Percentiles rank a stretch among this genome's conserved stretches.
These are phyloP conservation scores for Beta vulgaris DNA, from an alignment of 148 eudicot species.

Conservation along the genomic window DNA sequence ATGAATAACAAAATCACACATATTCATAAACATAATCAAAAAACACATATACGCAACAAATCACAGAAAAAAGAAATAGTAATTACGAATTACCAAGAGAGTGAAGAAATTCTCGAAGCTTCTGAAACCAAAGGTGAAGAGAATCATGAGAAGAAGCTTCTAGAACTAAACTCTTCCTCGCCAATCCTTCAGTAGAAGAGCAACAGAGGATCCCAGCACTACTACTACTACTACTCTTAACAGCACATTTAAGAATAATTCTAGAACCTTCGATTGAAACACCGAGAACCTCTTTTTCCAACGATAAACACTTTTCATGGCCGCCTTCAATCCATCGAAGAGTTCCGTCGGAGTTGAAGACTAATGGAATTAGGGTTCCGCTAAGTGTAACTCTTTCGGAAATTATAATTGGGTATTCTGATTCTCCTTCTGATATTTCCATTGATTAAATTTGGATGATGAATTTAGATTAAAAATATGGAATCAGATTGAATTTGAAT, in stretches of 20 bases:
- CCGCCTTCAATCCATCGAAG: conserved; percentile 57
- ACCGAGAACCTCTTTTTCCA: conserved; percentile 70
- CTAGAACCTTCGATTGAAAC: conserved; percentile 48
- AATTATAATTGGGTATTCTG: background rate
- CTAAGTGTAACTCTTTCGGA: conserved; percentile 48
- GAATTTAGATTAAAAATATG: background rate
- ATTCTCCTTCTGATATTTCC: background rate
- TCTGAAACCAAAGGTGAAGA: conserved; percentile 39
- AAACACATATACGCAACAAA: background rate
- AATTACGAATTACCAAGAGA: conserved; percentile 50
- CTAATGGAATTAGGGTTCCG: conserved; percentile 38
- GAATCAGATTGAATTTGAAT: background rate
- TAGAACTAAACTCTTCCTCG: conserved; percentile 53
- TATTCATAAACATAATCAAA: background rate
- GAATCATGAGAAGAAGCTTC: conserved; percentile 39
- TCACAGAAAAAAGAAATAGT: background rate
- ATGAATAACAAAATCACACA: background rate
- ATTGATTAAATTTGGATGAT: conserved; percentile 17
- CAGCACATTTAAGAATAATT: conserved; percentile 48
- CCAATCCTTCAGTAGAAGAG: conserved; percentile 5
- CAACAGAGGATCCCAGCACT: conserved; percentile 39
- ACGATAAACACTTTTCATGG: conserved; percentile 29
- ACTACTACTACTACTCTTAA: conserved; percentile 19
- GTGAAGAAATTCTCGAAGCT: conserved; percentile 47
- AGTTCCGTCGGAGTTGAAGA: conserved; percentile 46